phyloP scores from a whole-genome alignment of 805 yeast genomes.

The Wickerhamia fluorescens region DNA sequence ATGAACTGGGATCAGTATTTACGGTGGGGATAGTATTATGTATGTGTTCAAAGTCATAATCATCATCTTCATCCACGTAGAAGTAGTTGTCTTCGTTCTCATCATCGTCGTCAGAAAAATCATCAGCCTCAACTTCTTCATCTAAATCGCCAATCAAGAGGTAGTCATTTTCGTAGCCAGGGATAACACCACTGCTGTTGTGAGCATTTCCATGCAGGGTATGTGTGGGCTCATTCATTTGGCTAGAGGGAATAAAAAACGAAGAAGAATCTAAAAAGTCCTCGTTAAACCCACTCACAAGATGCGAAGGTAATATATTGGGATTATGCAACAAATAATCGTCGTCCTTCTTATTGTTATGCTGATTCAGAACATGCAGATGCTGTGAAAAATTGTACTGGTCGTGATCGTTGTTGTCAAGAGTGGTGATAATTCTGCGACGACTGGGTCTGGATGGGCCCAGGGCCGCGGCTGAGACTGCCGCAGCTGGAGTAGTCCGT shows the following conservation, averaged over 20 bases:
- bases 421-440: slow-evolving; percentile 28
- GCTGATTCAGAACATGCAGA: too few relatives aligned
- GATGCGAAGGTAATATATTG: slow-evolving; percentile 34
- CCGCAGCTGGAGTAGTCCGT: too few relatives aligned
- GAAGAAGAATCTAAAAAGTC: slow-evolving; percentile 18
- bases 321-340: slow-evolving; percentile 34
- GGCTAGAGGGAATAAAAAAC: slow-evolving; percentile 21
- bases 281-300: slow-evolving; percentile 23
- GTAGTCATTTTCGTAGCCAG: slow-evolving; percentile 31
- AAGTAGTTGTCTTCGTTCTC: slow-evolving; percentile 34
- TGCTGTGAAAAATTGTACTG: slow-evolving; percentile 7
- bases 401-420: slow-evolving; percentile 12
- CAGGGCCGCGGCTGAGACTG: too few relatives aligned
- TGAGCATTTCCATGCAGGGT: slow-evolving; percentile 7
- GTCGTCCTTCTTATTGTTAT: slow-evolving; percentile 25
- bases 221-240: too few relatives aligned
- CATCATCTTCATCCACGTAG: slow-evolving; percentile 25
- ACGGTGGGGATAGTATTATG: too few relatives aligned
- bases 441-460: slow-evolving; percentile 9
- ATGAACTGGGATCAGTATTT: too few relatives aligned
- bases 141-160: slow-evolving; percentile 28
- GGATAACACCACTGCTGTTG: slow-evolving; percentile 12
- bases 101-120: slow-evolving; percentile 32
- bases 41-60: slow-evolving; percentile 13
- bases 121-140: slow-evolving; percentile 39